These are phyloP conservation scores for Calcarisporium arbuscula DNA, from an alignment of 2,329 filamentous ascomycete genomes.

Conservation along the genomic window DNA sequence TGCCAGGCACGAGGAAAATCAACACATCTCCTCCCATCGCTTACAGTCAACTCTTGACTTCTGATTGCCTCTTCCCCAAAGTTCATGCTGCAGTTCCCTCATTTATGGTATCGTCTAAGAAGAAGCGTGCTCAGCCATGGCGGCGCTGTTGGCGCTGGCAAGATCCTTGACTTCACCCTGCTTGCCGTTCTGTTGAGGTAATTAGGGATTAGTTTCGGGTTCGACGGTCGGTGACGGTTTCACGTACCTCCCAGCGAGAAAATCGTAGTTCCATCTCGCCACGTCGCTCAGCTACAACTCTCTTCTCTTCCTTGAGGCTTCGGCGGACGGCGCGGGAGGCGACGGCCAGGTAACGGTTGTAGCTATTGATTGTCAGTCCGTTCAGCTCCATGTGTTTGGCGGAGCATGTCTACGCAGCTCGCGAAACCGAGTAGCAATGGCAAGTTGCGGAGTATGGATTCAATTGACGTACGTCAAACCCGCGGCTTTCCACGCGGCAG, in stretches of 20 bases:
- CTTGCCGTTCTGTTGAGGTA: constrained; percentile 75
- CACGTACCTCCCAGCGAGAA: constrained; percentile 82
- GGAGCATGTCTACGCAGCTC: background rate
- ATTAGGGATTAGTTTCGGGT: background rate
- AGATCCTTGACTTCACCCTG: constrained; percentile 79
- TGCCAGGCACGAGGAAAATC: too few relatives aligned
- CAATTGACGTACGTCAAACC: constrained; percentile 77
- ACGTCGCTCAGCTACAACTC: constrained; percentile 80
- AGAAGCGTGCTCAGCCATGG: constrained; percentile 30
- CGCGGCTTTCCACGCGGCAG: constrained; percentile 96
- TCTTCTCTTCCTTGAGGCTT: constrained; percentile 92
- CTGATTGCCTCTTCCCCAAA: constrained; percentile 2
- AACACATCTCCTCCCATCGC: constrained; percentile 15
- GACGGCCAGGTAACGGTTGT: constrained; percentile 99
- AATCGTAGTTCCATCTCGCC: constrained; percentile 86
- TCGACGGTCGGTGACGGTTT: background rate
- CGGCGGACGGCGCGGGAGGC: constrained; percentile 91
- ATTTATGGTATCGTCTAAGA: constrained; percentile 22
- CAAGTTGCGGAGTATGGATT: constrained; percentile 14
- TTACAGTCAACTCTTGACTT: constrained; percentile 10
- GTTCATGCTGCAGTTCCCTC: constrained; percentile 1
- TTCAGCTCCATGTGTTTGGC: constrained; percentile 1
- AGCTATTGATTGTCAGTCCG: constrained; percentile 54
- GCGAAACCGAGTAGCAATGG: background rate
- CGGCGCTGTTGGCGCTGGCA: constrained; percentile 45